Evolutionary conservation across 1,284 basidiomycete species (phyloP).

Genomic region (Ustilago vetiveriae): DNA sequence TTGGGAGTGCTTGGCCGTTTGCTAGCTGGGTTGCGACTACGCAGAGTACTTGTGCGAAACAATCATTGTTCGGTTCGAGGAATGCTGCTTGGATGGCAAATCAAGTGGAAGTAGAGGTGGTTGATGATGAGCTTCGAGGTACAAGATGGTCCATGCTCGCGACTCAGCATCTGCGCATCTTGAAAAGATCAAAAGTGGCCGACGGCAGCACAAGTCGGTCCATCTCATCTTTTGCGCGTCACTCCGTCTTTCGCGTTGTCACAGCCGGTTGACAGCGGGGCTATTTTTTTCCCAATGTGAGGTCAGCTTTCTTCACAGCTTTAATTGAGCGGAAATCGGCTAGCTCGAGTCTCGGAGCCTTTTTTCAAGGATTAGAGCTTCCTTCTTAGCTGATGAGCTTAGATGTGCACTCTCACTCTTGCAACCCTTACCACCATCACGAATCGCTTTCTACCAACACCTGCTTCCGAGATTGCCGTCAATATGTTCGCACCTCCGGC

Average conservation of each 20-base stretch:
- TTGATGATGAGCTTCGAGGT: background rate
- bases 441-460: conserved; percentile 1
- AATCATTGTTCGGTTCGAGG: conserved; percentile 1
- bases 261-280: background rate
- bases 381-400: background rate
- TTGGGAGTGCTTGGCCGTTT: background rate
- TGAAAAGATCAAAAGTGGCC: background rate
- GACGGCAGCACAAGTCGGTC: background rate
- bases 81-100: background rate
- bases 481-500: conserved; percentile 16
- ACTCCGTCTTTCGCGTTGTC: background rate
- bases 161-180: background rate
- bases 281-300: conserved; percentile 3
- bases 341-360: no score
- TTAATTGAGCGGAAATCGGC: conserved; percentile 4
- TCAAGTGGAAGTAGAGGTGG: background rate
- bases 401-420: no score
- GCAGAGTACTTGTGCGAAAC: background rate
- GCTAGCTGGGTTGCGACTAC: background rate
- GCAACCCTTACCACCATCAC: no score
- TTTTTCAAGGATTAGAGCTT: background rate
- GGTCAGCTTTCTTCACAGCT: background rate
- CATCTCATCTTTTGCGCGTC: conserved; percentile 7
- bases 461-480: background rate
- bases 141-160: conserved; percentile 29